phyloP scores from a whole-genome alignment of 805 yeast species.

The Teunomyces pallodes region DNA sequence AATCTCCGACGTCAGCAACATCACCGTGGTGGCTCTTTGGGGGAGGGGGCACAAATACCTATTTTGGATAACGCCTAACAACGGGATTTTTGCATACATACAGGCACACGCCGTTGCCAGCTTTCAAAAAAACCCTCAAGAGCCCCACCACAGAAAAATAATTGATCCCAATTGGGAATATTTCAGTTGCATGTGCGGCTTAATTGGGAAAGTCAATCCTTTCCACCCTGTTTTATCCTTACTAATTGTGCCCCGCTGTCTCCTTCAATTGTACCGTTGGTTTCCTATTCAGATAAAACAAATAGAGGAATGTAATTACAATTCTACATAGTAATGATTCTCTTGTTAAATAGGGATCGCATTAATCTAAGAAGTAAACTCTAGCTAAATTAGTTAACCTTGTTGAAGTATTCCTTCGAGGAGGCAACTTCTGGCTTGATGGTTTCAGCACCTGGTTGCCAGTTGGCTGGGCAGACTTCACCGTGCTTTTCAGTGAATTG shows the following conservation, averaged over 20 bases:
- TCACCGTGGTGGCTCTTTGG: no score
- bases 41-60: no score
- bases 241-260: not conserved
- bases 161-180: no score
- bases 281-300: not conserved
- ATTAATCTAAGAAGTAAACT: not conserved
- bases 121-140: no score
- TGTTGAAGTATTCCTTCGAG: conserved; percentile 84
- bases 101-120: no score
- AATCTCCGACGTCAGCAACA: conserved; percentile 21
- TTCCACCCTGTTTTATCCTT: not conserved
- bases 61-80: no score
- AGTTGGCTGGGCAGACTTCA: conserved; percentile 99
- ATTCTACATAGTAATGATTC: not conserved
- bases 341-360: not conserved
- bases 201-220: not conserved
- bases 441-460: conserved; percentile 87
- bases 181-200: not conserved
- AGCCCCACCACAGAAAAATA: no score
- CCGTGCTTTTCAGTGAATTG: conserved; percentile 99
- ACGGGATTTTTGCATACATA: no score
- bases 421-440: conserved; percentile 82
- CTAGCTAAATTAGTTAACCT: conserved; percentile 45
- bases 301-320: not conserved
- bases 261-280: not conserved